Evolutionary conservation across 2,329 filamentous ascomycete species (phyloP).

Genomic region (Xylaria sp.): DNA sequence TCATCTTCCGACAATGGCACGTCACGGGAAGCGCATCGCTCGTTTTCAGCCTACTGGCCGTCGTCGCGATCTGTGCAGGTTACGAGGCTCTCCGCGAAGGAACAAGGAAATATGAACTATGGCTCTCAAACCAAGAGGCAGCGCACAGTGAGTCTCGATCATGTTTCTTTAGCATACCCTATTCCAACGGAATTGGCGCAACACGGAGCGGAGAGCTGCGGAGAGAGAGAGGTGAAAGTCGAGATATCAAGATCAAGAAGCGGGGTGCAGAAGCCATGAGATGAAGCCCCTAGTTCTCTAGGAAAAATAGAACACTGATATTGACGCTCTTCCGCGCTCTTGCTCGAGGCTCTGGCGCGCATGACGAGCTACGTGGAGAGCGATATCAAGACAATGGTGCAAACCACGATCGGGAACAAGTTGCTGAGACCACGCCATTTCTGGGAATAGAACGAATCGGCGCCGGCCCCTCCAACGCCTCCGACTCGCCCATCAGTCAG

Average conservation of each 20-base stretch:
- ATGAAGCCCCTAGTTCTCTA: constrained; percentile 3
- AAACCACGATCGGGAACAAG: constrained; percentile 41
- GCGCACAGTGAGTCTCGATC: constrained; percentile 57
- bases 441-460: constrained; percentile 74
- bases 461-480: constrained; percentile 58
- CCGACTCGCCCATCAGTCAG: constrained; percentile 55
- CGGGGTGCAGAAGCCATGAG: neutral
- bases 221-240: neutral
- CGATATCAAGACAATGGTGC: constrained; percentile 24
- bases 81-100: constrained; percentile 87
- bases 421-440: constrained; percentile 69
- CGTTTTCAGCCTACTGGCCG: constrained; percentile 79
- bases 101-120: constrained; percentile 76
- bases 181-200: neutral
- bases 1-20: constrained; percentile 93
- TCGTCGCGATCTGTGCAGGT: constrained; percentile 84
- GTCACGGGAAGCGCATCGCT: constrained; percentile 76
- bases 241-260: neutral
- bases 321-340: constrained; percentile 18
- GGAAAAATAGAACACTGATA: constrained; percentile 23
- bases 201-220: neutral
- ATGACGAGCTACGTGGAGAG: constrained; percentile 9
- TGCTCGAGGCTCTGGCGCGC: constrained; percentile 21
- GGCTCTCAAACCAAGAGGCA: constrained; percentile 54
- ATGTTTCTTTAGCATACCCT: constrained; percentile 9